A percentile compares a stretch with the other conserved stretches of the same genome.
Evolutionary conservation across 768 basidiomycete genomes (phyloP).

Genomic region (Lanmaoa rubissima): DNA sequence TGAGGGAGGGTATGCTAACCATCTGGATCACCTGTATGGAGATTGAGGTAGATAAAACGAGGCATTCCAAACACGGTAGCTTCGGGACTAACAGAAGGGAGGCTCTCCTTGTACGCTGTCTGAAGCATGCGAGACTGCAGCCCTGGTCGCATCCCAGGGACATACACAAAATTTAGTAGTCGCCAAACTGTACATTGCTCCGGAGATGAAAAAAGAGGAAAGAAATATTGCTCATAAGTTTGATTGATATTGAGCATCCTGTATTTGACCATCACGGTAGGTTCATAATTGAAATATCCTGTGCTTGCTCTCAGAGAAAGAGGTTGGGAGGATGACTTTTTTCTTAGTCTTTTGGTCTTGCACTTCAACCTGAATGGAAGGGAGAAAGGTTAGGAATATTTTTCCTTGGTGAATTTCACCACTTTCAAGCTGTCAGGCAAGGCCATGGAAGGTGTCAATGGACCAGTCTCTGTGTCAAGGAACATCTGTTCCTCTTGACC

Average conservation of each 20-base stretch:
- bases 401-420: conserved; percentile 42
- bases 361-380: conserved; percentile 41
- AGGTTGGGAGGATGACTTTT: conserved; percentile 46
- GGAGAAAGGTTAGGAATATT: conserved; percentile 46
- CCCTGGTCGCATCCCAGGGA: conserved; percentile 34
- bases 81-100: conserved; percentile 37
- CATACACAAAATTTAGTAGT: conserved; percentile 32
- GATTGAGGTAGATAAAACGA: background rate
- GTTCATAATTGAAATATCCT: conserved; percentile 54
- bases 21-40: conserved; percentile 32
- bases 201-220: background rate
- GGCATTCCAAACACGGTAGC: background rate
- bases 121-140: conserved; percentile 36
- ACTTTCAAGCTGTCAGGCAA: conserved; percentile 25
- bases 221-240: conserved; percentile 34
- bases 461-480: conserved; percentile 39
- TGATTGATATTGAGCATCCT: conserved; percentile 49
- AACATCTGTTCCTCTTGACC: no score
- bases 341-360: conserved; percentile 37
- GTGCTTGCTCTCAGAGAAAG: conserved; percentile 54
- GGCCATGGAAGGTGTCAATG: conserved; percentile 39
- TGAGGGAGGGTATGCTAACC: conserved; percentile 36
- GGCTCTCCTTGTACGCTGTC: conserved; percentile 34
- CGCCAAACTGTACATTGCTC: conserved; percentile 23
- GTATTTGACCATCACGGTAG: conserved; percentile 48